Evolutionary conservation across 441 rosid genomes (phyloP), one percentile per base, ranked within the genome.

Genomic region (Sinapis alba): DNA sequence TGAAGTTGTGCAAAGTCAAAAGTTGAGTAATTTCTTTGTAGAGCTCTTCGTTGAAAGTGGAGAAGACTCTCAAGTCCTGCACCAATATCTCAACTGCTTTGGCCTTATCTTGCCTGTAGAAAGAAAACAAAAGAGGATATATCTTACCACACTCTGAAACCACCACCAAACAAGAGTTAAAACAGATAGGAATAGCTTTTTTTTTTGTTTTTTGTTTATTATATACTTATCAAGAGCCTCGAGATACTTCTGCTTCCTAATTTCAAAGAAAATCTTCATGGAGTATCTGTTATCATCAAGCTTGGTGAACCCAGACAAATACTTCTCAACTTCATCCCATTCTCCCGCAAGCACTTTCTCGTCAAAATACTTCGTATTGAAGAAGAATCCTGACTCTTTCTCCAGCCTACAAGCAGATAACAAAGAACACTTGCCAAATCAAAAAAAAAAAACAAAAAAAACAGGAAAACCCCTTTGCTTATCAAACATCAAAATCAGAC

Each of bases 1-100:
- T 92, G 85, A 94, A 94, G 87, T 90, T 89, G 72, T 51, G 65
- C 62, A 94, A 87, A 53, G 93, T 90, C 66, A 94, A 83, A 58
- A 94, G 95, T 70, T 90, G 97, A 71, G 97, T 91, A 43, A 94
- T 90, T 80, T 94, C 98, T 84, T 92, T 94, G 86, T 85, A 94
- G 62, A 94, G 78, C n/a, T 89, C 98, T 79, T 94, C 95, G 68
- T 90, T 90, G 80, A 88, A 90, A 23, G 97, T 88, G n/a, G 93
- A 89, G 81, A 94, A 92, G 34, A 92, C 91, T 84, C 88, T 88
- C 82, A 94, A 76, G 80, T 94, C 98, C 27, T 66, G 69, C 71
- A 84, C 92, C 70, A 94, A 71, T 73, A 94, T 89, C 74, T 94
- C 98, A 57, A 91, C 95, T 18, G 90, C 97, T 76, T 94, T 94